Evolutionary conservation across 306 rosid species (phyloP).

Genomic region (Mimosa pudica): DNA sequence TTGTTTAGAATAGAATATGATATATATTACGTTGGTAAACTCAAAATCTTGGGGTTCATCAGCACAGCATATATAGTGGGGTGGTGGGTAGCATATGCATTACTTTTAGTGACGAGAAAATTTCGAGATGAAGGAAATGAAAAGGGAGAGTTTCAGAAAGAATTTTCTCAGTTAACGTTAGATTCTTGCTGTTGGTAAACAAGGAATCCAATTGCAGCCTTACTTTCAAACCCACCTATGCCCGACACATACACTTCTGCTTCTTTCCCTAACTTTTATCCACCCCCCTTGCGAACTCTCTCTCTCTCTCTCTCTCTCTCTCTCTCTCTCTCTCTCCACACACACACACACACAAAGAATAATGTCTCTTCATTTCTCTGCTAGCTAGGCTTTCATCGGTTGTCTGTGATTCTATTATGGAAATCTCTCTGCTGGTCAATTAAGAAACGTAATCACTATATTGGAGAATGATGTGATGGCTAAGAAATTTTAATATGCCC

Average conservation of each 20-base stretch:
- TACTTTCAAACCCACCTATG: slow-evolving; percentile 28
- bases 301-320: background rate
- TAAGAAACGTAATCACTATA: background rate
- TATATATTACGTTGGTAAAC: slow-evolving; percentile 30
- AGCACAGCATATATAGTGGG: background rate
- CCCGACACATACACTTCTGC: slow-evolving; percentile 12
- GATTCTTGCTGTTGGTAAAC: slow-evolving; percentile 48
- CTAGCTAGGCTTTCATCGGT: background rate
- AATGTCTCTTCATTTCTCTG: background rate
- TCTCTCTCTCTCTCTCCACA: background rate
- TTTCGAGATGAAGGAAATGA: slow-evolving; percentile 40
- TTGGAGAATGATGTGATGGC: background rate
- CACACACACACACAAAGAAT: background rate
- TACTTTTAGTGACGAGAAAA: slow-evolving; percentile 53
- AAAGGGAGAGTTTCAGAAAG: slow-evolving; percentile 50
- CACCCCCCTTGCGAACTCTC: no score
- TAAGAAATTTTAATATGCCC: background rate
- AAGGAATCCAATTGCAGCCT: slow-evolving; percentile 53
- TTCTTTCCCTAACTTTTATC: slow-evolving; percentile 3
- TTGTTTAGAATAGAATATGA: slow-evolving; percentile 25
- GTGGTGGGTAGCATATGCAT: slow-evolving; percentile 50
- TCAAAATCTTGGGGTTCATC: slow-evolving; percentile 34
- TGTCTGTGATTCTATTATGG: background rate
- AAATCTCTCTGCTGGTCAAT: background rate
- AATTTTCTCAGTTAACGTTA: slow-evolving; percentile 50